phyloP scores from a whole-genome alignment of 768 basidiomycete species.

The Mrakia hoshinonis region DNA sequence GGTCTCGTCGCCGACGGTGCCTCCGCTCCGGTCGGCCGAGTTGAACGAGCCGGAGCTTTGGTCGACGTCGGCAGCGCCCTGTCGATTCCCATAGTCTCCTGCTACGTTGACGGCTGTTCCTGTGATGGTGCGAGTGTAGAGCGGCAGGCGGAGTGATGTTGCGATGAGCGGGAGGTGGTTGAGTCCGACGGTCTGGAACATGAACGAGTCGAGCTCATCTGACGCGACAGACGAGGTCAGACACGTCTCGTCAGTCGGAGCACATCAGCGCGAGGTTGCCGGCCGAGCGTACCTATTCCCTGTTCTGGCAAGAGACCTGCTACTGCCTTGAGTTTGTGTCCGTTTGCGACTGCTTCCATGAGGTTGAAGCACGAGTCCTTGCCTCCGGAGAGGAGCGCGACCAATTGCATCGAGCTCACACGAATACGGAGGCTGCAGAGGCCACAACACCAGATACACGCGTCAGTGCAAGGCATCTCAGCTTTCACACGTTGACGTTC shows the following conservation, averaged over 20 bases:
- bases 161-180: conserved; percentile 83
- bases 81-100: conserved; percentile 71
- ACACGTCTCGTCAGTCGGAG: too few relatives aligned
- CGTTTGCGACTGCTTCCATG: conserved; percentile 73
- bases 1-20: conserved; percentile 79
- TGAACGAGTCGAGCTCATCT: conserved; percentile 98
- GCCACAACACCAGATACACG: too few relatives aligned
- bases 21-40: conserved; percentile 38
- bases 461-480: too few relatives aligned
- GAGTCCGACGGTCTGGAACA: conserved; percentile 99
- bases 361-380: conserved; percentile 98
- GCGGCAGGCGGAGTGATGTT: conserved; percentile 70
- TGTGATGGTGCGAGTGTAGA: conserved; percentile 69
- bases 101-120: conserved; percentile 74
- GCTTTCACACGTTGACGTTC: too few relatives aligned
- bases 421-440: background rate
- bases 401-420: conserved; percentile 53
- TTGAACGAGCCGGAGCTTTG: background rate
- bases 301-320: conserved; percentile 75
- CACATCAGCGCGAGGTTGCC: too few relatives aligned
- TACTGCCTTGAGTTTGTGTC: conserved; percentile 77
- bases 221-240: conserved; percentile 31
- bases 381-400: conserved; percentile 89
- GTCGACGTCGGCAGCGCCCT: conserved; percentile 37
- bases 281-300: conserved; percentile 94